Percentiles rank a stretch among this genome's conserved stretches.
Conservation (phyloP, 2,329 filamentous ascomycete species). For the Fusarium euwallaceae region DNA sequence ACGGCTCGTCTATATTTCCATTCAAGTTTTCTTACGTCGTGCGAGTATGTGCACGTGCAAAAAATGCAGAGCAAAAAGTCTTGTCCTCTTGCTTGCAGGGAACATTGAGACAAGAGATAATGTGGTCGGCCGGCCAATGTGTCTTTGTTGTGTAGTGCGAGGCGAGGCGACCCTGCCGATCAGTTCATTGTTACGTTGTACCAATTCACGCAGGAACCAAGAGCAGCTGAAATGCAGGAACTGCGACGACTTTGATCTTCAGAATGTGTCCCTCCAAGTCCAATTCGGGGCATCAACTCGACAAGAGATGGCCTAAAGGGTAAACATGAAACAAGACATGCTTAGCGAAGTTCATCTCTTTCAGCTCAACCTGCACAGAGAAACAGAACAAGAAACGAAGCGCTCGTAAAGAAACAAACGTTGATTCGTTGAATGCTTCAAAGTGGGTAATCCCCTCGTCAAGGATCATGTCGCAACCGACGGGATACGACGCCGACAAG, state of each 20-base stretch:
- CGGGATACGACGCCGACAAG: background rate
- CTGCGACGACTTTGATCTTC: background rate
- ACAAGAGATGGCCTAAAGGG: background rate
- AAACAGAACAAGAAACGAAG: background rate
- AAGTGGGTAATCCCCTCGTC: background rate
- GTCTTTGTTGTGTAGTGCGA: background rate
- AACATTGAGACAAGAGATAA: background rate
- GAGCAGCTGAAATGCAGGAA: background rate
- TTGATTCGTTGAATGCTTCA: background rate
- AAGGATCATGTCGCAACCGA: background rate
- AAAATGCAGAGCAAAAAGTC: background rate
- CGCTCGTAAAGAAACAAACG: background rate
- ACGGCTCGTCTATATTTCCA: background rate
- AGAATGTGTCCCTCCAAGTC: background rate
- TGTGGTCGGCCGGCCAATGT: background rate
- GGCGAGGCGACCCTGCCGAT: background rate
- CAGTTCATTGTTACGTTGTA: conserved; percentile 2
- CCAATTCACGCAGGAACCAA: conserved; percentile 1
- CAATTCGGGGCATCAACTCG: background rate
- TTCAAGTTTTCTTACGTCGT: background rate
- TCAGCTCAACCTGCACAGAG: background rate
- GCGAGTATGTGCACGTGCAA: background rate
- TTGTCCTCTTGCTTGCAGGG: background rate
- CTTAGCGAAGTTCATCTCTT: background rate
- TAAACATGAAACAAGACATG: background rate